Percentiles rank a stretch among this genome's conserved stretches.
Evolutionary conservation across 352 stramenopile genomes (phyloP).

Genomic region (Salisapilia sapeloensis): DNA sequence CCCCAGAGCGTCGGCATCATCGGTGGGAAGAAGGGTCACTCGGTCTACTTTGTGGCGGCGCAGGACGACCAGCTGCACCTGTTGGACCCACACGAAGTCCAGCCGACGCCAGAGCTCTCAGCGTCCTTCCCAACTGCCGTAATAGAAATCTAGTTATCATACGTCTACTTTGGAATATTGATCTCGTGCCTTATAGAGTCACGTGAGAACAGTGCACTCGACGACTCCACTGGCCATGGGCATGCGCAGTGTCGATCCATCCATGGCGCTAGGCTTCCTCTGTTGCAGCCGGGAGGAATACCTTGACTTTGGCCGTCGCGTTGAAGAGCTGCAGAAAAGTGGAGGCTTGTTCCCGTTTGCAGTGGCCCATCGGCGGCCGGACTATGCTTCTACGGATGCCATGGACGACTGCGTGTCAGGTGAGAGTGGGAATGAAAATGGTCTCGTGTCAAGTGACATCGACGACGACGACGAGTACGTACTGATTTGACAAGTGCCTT

Average conservation of each 20-base stretch:
- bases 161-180: conserved; percentile 1
- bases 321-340: conserved; percentile 21
- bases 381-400: conserved; percentile 25
- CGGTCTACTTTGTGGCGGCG: conserved; percentile 91
- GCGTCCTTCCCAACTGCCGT: conserved; percentile 55
- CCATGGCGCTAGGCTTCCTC: conserved; percentile 87
- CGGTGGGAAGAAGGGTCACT: conserved; percentile 87
- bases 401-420: conserved; percentile 42
- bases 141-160: conserved; percentile 1
- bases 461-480: conserved; percentile 62
- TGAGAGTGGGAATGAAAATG: conserved; percentile 38
- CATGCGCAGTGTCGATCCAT: conserved; percentile 85
- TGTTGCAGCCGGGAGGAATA: conserved; percentile 66
- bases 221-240: conserved; percentile 54
- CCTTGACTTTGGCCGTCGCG: conserved; percentile 36
- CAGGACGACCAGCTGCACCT: conserved; percentile 67
- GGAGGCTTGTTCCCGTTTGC: conserved; percentile 41
- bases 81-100: conserved; percentile 74
- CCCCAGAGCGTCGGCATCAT: conserved; percentile 90
- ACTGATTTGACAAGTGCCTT: conserved; percentile 52
- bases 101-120: conserved; percentile 46
- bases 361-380: conserved; percentile 28
- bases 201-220: conserved; percentile 34
- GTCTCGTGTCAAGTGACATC: conserved; percentile 9
- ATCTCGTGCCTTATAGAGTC: conserved; percentile 16